These are phyloP conservation scores for Phoenix roebelenii DNA, from an alignment of 176 grass and related monocot genomes.

Conservation along the genomic window DNA sequence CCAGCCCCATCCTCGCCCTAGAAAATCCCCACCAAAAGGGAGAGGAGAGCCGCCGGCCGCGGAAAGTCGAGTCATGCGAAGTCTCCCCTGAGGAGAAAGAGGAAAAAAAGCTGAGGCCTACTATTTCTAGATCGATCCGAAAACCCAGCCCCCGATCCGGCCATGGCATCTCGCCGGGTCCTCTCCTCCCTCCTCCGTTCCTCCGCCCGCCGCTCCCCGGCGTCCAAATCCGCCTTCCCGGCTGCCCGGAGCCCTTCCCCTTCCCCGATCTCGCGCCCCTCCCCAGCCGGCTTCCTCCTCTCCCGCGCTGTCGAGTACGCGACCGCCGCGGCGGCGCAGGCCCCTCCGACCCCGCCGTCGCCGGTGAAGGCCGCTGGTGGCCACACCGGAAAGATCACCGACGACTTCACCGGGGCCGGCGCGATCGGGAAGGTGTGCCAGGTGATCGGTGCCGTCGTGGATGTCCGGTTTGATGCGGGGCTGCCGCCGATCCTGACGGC, in stretches of 20 bases:
- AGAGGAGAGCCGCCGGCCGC: too few species aligned
- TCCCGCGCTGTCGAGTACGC: constrained; percentile 34
- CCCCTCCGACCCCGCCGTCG: constrained; percentile 17
- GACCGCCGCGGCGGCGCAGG: constrained; percentile 36
- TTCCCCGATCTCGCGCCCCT: constrained; percentile 39
- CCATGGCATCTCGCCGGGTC: constrained; percentile 70
- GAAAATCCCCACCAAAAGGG: too few species aligned
- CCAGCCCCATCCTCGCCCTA: too few species aligned
- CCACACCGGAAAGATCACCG: constrained; percentile 38
- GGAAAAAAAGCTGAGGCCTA: too few species aligned
- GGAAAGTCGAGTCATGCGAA: too few species aligned
- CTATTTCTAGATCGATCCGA: background rate
- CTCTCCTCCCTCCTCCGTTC: constrained; percentile 54
- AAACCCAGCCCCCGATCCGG: constrained; percentile 53
- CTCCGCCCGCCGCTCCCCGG: constrained; percentile 25
- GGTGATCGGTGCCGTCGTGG: constrained; percentile 71
- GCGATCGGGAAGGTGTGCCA: constrained; percentile 54
- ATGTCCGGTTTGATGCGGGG: constrained; percentile 74
- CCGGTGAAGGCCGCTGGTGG: constrained; percentile 25
- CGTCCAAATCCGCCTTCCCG: constrained; percentile 7
- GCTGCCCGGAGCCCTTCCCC: constrained; percentile 24
- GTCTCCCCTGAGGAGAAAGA: too few species aligned
- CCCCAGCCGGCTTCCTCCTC: constrained; percentile 48
- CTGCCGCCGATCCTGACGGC: constrained; percentile 79
- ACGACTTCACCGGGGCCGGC: constrained; percentile 79